phyloP scores from a whole-genome alignment of 2,329 filamentous ascomycete species.

The Trichoderma sp. region DNA sequence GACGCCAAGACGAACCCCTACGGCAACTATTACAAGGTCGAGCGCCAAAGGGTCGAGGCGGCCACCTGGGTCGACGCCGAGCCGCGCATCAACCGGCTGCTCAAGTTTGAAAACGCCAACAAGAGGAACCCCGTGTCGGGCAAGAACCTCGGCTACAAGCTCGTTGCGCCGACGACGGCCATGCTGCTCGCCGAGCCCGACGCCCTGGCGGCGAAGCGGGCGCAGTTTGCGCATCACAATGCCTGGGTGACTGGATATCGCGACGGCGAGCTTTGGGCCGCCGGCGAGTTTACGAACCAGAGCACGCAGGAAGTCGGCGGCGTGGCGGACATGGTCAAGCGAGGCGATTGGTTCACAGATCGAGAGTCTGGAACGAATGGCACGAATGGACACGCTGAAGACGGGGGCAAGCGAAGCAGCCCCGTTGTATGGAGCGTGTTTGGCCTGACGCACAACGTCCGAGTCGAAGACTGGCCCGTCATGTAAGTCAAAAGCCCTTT shows the following conservation, averaged over 20 bases:
- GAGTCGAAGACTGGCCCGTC: slow-evolving; percentile 54
- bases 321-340: slow-evolving; percentile 49
- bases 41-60: slow-evolving; percentile 48
- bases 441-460: slow-evolving; percentile 51
- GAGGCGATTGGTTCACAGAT: slow-evolving; percentile 50
- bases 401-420: slow-evolving; percentile 32
- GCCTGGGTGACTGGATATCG: slow-evolving; percentile 53
- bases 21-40: slow-evolving; percentile 62
- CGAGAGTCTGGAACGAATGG: slow-evolving; percentile 23
- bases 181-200: slow-evolving; percentile 49
- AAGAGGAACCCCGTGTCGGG: slow-evolving; percentile 51
- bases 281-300: slow-evolving; percentile 55
- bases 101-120: slow-evolving; percentile 51
- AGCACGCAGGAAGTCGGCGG: slow-evolving; percentile 47
- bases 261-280: slow-evolving; percentile 54
- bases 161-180: slow-evolving; percentile 49
- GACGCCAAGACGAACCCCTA: slow-evolving; percentile 59
- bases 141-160: slow-evolving; percentile 53
- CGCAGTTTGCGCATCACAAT: slow-evolving; percentile 49
- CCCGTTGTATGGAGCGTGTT: slow-evolving; percentile 52
- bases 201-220: slow-evolving; percentile 47
- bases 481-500: no score
- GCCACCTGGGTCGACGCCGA: slow-evolving; percentile 55
- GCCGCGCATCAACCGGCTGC: slow-evolving; percentile 52
- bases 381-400: slow-evolving; percentile 8